These are phyloP conservation scores for Plicaturopsis crispa DNA, from an alignment of 768 basidiomycete genomes.

Conservation along the genomic window DNA sequence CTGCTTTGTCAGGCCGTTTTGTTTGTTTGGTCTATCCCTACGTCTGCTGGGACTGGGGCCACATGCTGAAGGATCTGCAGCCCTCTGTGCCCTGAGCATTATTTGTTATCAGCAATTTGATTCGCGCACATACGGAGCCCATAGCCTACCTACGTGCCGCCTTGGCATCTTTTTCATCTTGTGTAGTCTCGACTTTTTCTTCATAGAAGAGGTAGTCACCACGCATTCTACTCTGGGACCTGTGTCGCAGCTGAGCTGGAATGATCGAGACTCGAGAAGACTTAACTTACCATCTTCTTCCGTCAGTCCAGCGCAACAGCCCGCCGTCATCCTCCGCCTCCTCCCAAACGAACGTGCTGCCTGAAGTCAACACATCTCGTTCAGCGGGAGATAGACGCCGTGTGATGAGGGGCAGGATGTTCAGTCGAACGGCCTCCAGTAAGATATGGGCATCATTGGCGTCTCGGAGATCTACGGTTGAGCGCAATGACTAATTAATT, in stretches of 20 bases:
- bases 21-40: slow-evolving; percentile 72
- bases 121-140: too few species aligned
- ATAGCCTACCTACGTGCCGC: slow-evolving; percentile 65
- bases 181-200: slow-evolving; percentile 74
- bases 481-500: background rate
- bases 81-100: slow-evolving; percentile 49
- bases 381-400: slow-evolving; percentile 64
- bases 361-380: slow-evolving; percentile 60
- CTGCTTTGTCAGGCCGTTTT: slow-evolving; percentile 79
- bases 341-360: slow-evolving; percentile 83
- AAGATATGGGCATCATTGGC: slow-evolving; percentile 73
- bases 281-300: slow-evolving; percentile 56
- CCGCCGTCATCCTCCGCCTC: slow-evolving; percentile 72
- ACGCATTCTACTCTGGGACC: slow-evolving; percentile 83
- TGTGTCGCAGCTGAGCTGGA: slow-evolving; percentile 17
- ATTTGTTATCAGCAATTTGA: slow-evolving; percentile 9
- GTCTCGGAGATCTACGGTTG: slow-evolving; percentile 75
- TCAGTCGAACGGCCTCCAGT: slow-evolving; percentile 68
- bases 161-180: slow-evolving; percentile 73
- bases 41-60: slow-evolving; percentile 57
- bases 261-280: background rate
- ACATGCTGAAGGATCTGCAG: slow-evolving; percentile 51
- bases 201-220: slow-evolving; percentile 81
- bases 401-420: slow-evolving; percentile 62
- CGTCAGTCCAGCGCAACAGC: slow-evolving; percentile 76